Percentiles rank a stretch among this genome's conserved stretches.
Evolutionary conservation across 2,329 filamentous ascomycete species (phyloP).

Genomic region (Ascochyta pisi): DNA sequence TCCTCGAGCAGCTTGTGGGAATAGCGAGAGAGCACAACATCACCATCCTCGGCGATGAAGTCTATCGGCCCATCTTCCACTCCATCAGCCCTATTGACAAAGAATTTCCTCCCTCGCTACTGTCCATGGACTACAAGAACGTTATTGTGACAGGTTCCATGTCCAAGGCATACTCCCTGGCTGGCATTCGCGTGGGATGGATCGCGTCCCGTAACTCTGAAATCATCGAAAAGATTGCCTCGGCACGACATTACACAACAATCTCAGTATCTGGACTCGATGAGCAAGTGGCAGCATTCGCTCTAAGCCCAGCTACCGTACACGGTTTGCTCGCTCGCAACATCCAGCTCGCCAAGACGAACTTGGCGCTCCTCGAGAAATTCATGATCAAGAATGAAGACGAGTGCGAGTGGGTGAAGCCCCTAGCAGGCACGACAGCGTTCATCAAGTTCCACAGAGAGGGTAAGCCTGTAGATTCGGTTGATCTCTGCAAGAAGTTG

Average conservation of each 20-base stretch:
- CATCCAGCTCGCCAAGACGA: conserved; percentile 70
- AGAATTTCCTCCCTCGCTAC: conserved; percentile 69
- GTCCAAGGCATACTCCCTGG: conserved; percentile 84
- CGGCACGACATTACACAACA: conserved; percentile 80
- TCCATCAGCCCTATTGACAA: conserved; percentile 61
- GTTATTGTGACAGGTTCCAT: conserved; percentile 79
- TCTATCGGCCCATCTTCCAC: conserved; percentile 85
- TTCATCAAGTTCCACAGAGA: conserved; percentile 73
- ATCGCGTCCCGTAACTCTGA: conserved; percentile 69
- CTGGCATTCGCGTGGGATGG: conserved; percentile 85
- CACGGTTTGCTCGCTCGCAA: conserved; percentile 69
- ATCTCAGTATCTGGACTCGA: conserved; percentile 86
- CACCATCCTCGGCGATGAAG: conserved; percentile 77
- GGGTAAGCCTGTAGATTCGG: conserved; percentile 71
- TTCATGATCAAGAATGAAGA: conserved; percentile 71
- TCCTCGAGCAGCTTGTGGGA: conserved; percentile 67
- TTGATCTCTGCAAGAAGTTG: conserved; percentile 73
- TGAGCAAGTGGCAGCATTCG: conserved; percentile 78
- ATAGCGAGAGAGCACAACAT: conserved; percentile 70
- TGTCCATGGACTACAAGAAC: conserved; percentile 75
- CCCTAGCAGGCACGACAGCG: conserved; percentile 79
- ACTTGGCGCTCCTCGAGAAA: conserved; percentile 68
- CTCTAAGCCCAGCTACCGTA: conserved; percentile 71
- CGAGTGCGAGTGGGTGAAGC: conserved; percentile 74
- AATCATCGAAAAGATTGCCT: conserved; percentile 69